A percentile compares a stretch with the other conserved stretches of the same genome.
Conservation (phyloP, 345 rosid species). For the Crucihimalaya himalaica region DNA sequence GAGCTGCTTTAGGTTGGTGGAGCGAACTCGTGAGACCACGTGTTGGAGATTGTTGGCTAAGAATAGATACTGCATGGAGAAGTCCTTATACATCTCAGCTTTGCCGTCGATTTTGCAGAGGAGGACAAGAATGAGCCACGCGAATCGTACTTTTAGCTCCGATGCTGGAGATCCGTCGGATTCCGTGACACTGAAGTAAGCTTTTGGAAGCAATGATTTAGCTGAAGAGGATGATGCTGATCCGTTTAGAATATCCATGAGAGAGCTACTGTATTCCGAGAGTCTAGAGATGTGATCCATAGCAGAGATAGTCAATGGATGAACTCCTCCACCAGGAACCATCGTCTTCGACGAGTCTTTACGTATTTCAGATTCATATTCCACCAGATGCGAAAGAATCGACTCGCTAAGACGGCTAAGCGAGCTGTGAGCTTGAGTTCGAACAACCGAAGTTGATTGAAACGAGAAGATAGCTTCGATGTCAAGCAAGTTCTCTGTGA, state of each 20-base stretch:
- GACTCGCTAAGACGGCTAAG: constrained; percentile 56
- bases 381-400: constrained; percentile 40
- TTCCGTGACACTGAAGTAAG: constrained; percentile 41
- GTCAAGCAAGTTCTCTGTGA: constrained; percentile 48
- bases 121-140: constrained; percentile 61
- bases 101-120: constrained; percentile 71
- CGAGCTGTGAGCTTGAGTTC: constrained; percentile 52
- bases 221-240: constrained; percentile 42
- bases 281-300: constrained; percentile 61
- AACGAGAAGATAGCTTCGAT: constrained; percentile 59
- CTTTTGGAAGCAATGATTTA: constrained; percentile 44
- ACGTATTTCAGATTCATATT: constrained; percentile 51
- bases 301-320: constrained; percentile 50
- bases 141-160: constrained; percentile 47
- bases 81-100: constrained; percentile 58
- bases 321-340: constrained; percentile 55
- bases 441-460: constrained; percentile 45
- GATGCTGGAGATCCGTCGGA: constrained; percentile 31
- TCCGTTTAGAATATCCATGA: constrained; percentile 47
- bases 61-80: constrained; percentile 59
- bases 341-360: constrained; percentile 55
- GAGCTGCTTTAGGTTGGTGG: constrained; percentile 50
- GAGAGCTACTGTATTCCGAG: constrained; percentile 51
- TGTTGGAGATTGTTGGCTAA: constrained; percentile 71
- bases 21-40: constrained; percentile 48